These are phyloP conservation scores for Abelmoschus esculentus DNA, from an alignment of 345 rosid genomes.

Conservation along the genomic window DNA sequence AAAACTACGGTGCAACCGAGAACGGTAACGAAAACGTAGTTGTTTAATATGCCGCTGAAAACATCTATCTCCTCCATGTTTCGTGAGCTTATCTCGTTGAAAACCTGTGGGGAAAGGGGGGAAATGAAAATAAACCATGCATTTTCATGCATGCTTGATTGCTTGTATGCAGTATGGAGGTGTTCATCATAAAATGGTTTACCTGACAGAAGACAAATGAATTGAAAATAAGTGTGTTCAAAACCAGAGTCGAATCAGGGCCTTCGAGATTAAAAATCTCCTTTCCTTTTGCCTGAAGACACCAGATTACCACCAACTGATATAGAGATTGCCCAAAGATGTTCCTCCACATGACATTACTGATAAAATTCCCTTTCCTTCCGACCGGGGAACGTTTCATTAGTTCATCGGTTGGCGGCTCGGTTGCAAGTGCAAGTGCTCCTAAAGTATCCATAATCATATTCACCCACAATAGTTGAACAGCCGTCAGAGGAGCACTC, in stretches of 20 bases:
- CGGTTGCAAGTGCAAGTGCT: slow-evolving; percentile 86
- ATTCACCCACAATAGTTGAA: slow-evolving; percentile 4
- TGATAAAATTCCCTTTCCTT: slow-evolving; percentile 65
- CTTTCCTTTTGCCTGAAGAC: slow-evolving; percentile 55
- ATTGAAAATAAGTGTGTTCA: slow-evolving; percentile 81
- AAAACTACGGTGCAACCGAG: slow-evolving; percentile 45
- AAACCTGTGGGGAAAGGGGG: slow-evolving; percentile 31
- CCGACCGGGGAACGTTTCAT: slow-evolving; percentile 65
- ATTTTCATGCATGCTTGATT: too few relatives aligned
- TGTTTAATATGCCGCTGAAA: slow-evolving; percentile 51
- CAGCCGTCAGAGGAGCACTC: slow-evolving; percentile 27
- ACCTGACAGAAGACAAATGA: slow-evolving; percentile 92
- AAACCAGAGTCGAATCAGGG: slow-evolving; percentile 38
- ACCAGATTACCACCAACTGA: slow-evolving; percentile 58
- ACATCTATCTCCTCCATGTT: slow-evolving; percentile 62
- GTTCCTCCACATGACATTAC: slow-evolving; percentile 94
- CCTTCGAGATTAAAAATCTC: slow-evolving; percentile 43
- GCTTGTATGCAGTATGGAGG: neutral
- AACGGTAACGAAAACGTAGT: slow-evolving; percentile 47
- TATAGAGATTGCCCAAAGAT: slow-evolving; percentile 82
- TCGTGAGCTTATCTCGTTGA: slow-evolving; percentile 72
- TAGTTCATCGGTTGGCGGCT: slow-evolving; percentile 62
- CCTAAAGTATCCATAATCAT: slow-evolving; percentile 32
- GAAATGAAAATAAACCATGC: neutral
- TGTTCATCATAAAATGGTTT: slow-evolving; percentile 11